These are phyloP conservation scores for Penicillium mononematosum DNA, from an alignment of 495 filamentous ascomycete species.

Conservation along the genomic window DNA sequence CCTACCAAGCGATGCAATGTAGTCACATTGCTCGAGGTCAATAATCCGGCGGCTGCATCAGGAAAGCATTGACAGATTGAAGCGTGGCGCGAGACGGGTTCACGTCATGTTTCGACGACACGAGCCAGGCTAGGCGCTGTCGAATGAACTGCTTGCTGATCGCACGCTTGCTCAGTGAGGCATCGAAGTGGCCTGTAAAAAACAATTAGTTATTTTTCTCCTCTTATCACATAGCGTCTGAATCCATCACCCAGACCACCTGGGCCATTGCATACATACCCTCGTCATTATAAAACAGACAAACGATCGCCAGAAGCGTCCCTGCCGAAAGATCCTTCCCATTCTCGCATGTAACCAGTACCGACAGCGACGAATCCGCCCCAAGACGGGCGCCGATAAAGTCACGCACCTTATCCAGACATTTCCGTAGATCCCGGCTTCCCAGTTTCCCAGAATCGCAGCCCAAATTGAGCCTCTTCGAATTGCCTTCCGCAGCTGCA, in stretches of 20 bases:
- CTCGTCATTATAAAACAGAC: slow-evolving; percentile 58
- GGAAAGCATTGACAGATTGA: slow-evolving; percentile 82
- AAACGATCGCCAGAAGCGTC: slow-evolving; percentile 60
- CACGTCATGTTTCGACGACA: slow-evolving; percentile 66
- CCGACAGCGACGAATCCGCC: slow-evolving; percentile 29
- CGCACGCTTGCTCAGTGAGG: slow-evolving; percentile 25
- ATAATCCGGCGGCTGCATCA: slow-evolving; percentile 60
- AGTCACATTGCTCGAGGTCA: slow-evolving; percentile 17
- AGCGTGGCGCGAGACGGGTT: slow-evolving; percentile 80
- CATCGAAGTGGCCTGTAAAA: slow-evolving; percentile 34
- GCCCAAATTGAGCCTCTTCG: slow-evolving; percentile 57
- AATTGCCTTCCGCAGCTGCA: slow-evolving; percentile 32
- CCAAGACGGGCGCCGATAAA: slow-evolving; percentile 44
- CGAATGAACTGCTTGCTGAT: slow-evolving; percentile 77
- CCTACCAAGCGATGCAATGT: neutral
- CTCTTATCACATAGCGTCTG: slow-evolving; percentile 23
- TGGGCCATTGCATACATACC: slow-evolving; percentile 37
- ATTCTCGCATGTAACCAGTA: slow-evolving; percentile 59
- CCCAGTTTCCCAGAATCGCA: slow-evolving; percentile 67
- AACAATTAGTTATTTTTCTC: slow-evolving; percentile 22
- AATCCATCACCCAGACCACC: slow-evolving; percentile 11
- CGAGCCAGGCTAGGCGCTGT: slow-evolving; percentile 73
- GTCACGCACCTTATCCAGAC: slow-evolving; percentile 53
- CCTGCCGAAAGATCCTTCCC: slow-evolving; percentile 68
- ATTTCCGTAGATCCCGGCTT: slow-evolving; percentile 68